A percentile compares a stretch with the other conserved stretches of the same genome.
These are phyloP conservation scores for Huntiella savannae DNA, from an alignment of 2,329 filamentous ascomycete genomes.

Conservation along the genomic window DNA sequence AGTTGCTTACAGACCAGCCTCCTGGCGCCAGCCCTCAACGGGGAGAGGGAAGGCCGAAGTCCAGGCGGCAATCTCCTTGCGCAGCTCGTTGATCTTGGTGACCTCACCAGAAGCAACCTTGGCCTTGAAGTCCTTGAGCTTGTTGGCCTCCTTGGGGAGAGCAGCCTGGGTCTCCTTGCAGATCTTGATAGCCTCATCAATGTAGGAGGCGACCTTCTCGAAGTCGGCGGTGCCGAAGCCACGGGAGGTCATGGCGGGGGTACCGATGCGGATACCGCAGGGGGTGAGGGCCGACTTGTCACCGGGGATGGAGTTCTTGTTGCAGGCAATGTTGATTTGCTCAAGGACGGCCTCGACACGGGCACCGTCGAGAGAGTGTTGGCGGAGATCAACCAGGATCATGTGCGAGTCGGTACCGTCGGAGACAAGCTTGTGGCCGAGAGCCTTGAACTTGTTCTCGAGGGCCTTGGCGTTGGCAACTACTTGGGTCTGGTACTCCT, in stretches of 20 bases:
- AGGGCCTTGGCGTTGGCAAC: slow-evolving; percentile 82
- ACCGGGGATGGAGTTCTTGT: slow-evolving; percentile 97
- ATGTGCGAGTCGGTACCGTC: slow-evolving; percentile 97
- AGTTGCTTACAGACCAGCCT: slow-evolving; percentile 34
- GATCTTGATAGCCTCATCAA: slow-evolving; percentile 74
- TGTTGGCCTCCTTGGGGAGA: slow-evolving; percentile 93
- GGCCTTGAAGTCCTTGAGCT: slow-evolving; percentile 98
- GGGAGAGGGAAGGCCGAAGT: slow-evolving; percentile 82
- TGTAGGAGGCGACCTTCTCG: slow-evolving; percentile 65
- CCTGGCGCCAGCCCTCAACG: slow-evolving; percentile 50
- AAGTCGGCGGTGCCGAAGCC: slow-evolving; percentile 87
- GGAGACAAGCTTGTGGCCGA: slow-evolving; percentile 77
- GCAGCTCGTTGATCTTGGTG: slow-evolving; percentile 63
- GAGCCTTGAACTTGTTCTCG: slow-evolving; percentile 47
- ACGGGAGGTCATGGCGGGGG: slow-evolving; percentile 91
- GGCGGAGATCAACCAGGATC: slow-evolving; percentile 78
- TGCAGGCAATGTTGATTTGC: slow-evolving; percentile 86
- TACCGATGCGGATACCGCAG: slow-evolving; percentile 82
- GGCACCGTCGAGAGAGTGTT: slow-evolving; percentile 69
- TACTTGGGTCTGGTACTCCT: slow-evolving; percentile 77
- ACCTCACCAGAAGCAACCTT: slow-evolving; percentile 67
- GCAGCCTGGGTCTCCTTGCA: slow-evolving; percentile 69
- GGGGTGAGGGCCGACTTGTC: slow-evolving; percentile 87
- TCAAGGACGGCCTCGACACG: slow-evolving; percentile 81
- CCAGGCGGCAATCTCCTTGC: slow-evolving; percentile 80